Evolutionary conservation across 2,329 filamentous ascomycete genomes (phyloP).

Genomic region (Penicillium fuscoglaucum): DNA sequence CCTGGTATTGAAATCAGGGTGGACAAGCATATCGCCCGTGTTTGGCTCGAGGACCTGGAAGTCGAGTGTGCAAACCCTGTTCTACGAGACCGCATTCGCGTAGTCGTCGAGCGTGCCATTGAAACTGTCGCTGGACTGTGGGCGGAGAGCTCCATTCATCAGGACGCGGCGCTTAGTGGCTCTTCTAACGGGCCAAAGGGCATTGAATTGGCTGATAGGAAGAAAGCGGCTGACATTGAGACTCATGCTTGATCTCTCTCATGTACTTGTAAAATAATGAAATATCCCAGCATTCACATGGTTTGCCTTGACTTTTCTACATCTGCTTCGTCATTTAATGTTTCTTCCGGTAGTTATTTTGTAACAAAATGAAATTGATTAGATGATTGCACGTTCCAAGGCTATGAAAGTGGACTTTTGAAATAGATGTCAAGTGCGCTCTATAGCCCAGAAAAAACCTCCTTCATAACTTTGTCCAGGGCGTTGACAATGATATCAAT

Average conservation of each 20-base stretch:
- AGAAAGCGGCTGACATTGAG: conserved; percentile 28
- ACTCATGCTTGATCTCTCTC: conserved; percentile 23
- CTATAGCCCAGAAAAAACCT: conserved; percentile 43
- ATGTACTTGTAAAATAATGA: conserved; percentile 5
- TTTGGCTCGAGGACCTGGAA: conserved; percentile 90
- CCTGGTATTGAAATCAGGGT: conserved; percentile 84
- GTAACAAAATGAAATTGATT: neutral
- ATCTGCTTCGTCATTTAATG: neutral
- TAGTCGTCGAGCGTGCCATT: conserved; percentile 84
- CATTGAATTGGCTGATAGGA: conserved; percentile 17
- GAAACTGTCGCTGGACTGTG: conserved; percentile 79
- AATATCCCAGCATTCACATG: conserved; percentile 1
- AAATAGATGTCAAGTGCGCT: neutral
- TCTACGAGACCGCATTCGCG: conserved; percentile 79
- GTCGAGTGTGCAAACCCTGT: conserved; percentile 81
- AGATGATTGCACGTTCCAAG: neutral
- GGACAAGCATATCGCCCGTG: conserved; percentile 80
- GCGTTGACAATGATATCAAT: conserved; percentile 57
- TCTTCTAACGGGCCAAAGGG: conserved; percentile 19
- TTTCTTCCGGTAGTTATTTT: neutral
- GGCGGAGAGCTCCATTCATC: conserved; percentile 34
- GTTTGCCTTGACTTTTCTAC: neutral
- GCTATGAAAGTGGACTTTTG: neutral
- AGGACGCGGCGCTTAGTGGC: conserved; percentile 26
- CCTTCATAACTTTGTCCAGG: conserved; percentile 53